Evolutionary conservation across 2,329 filamentous ascomycete genomes (phyloP).

Genomic region (Fusarium foetens): DNA sequence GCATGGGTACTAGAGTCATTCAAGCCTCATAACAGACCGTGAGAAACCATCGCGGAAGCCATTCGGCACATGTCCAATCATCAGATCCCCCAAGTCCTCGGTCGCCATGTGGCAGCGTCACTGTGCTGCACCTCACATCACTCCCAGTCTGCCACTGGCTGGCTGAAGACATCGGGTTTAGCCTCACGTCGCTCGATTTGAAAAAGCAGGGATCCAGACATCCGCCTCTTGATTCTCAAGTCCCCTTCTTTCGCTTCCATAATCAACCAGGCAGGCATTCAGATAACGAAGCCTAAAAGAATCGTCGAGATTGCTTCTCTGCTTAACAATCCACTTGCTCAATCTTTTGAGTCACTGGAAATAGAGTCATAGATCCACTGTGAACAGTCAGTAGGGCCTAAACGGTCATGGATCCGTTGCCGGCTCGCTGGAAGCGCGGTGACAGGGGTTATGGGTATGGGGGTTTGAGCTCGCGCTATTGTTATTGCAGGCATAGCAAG

Average conservation of each 20-base stretch:
- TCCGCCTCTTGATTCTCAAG: background rate
- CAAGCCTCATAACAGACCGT: background rate
- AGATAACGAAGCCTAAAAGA: slow-evolving; percentile 14
- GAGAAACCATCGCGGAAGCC: slow-evolving; percentile 8
- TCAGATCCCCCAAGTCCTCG: slow-evolving; percentile 23
- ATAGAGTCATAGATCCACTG: slow-evolving; percentile 41
- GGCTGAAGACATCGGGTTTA: slow-evolving; percentile 21
- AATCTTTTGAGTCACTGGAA: slow-evolving; percentile 30
- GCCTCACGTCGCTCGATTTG: slow-evolving; percentile 29
- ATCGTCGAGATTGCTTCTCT: slow-evolving; percentile 31
- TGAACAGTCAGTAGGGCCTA: slow-evolving; percentile 34
- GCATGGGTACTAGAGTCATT: slow-evolving; percentile 4
- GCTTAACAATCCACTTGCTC: slow-evolving; percentile 41
- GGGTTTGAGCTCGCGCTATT: slow-evolving; percentile 40
- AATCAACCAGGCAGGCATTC: slow-evolving; percentile 21
- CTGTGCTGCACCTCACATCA: slow-evolving; percentile 30
- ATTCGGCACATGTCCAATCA: slow-evolving; percentile 30
- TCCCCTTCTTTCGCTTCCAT: slow-evolving; percentile 2
- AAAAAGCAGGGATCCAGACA: slow-evolving; percentile 12
- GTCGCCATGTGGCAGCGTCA: slow-evolving; percentile 41
- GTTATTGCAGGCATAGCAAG: slow-evolving; percentile 40
- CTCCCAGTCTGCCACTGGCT: background rate
- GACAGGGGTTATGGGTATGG: slow-evolving; percentile 31
- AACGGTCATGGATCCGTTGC: slow-evolving; percentile 41
- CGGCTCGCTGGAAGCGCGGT: slow-evolving; percentile 41